Percentiles rank a stretch among this genome's conserved stretches.
Evolutionary conservation across 106 monocot genomes (phyloP).

Genomic region (Acorus gramineus): DNA sequence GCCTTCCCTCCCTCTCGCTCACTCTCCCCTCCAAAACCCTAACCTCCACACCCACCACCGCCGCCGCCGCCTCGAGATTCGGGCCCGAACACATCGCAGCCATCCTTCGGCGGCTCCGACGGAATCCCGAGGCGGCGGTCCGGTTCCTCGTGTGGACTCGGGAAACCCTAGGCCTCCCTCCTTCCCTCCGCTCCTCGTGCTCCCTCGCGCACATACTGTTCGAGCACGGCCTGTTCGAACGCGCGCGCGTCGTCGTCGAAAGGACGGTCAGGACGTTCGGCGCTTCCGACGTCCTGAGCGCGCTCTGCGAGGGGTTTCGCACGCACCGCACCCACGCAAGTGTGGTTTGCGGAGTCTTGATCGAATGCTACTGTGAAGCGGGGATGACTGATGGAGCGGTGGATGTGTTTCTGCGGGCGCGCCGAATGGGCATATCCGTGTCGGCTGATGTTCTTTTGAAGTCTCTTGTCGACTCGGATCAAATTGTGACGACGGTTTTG

Average conservation of each 20-base stretch:
- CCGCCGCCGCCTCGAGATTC: no score
- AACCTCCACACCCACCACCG: no score
- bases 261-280: background rate
- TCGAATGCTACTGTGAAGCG: constrained; percentile 7
- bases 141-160: no score
- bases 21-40: no score
- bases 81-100: no score
- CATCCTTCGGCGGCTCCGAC: no score
- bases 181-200: constrained; percentile 14
- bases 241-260: background rate
- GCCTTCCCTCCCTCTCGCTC: no score
- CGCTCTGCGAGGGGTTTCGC: background rate
- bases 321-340: no score
- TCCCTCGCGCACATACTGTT: constrained; percentile 2
- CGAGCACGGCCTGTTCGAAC: background rate
- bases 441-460: background rate
- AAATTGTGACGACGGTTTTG: background rate
- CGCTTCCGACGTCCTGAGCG: background rate
- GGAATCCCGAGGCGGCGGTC: no score
- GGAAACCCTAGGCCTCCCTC: background rate
- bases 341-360: constrained; percentile 7
- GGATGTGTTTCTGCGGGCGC: background rate
- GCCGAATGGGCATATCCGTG: constrained; percentile 5
- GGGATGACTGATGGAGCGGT: constrained; percentile 5
- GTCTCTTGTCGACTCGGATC: constrained; percentile 1